These are phyloP conservation scores for Melanogaster broomeanus DNA, from an alignment of 768 basidiomycete genomes.

Conservation along the genomic window DNA sequence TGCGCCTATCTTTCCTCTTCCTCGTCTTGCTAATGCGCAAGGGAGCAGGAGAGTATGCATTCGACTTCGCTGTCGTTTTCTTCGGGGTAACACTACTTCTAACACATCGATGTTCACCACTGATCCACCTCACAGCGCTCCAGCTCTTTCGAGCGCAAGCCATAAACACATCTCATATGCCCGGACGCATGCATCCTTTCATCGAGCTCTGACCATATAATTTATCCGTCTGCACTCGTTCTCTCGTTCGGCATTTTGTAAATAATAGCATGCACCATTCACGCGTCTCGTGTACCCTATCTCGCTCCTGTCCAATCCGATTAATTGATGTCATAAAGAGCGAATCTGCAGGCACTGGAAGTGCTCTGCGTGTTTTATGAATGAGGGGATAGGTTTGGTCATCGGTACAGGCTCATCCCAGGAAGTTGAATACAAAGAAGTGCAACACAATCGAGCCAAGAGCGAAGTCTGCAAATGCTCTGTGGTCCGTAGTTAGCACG, in stretches of 20 bases:
- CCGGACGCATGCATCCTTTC: background rate
- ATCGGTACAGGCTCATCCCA: constrained; percentile 57
- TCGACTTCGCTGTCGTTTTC: constrained; percentile 85
- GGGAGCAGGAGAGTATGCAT: constrained; percentile 72
- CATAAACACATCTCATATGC: background rate
- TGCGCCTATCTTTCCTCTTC: constrained; percentile 32
- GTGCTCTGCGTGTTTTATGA: background rate
- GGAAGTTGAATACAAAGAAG: constrained; percentile 98
- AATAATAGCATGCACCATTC: background rate
- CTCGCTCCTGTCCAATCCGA: background rate
- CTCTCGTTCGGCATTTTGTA: constrained; percentile 1
- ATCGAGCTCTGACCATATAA: background rate
- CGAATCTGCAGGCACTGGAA: background rate
- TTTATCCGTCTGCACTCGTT: background rate
- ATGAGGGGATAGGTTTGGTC: background rate
- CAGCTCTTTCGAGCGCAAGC: constrained; percentile 65
- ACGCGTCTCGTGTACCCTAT: constrained; percentile 14
- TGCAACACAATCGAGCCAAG: constrained; percentile 94
- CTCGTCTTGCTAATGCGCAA: constrained; percentile 1
- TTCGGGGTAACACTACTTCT: constrained; percentile 56
- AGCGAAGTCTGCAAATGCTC: constrained; percentile 97
- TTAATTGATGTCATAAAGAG: background rate
- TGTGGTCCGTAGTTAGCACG: constrained; percentile 32
- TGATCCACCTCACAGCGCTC: constrained; percentile 52
- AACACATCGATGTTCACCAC: background rate